These are phyloP conservation scores for Lactarius hatsudake DNA, from an alignment of 768 basidiomycete genomes.

Conservation along the genomic window DNA sequence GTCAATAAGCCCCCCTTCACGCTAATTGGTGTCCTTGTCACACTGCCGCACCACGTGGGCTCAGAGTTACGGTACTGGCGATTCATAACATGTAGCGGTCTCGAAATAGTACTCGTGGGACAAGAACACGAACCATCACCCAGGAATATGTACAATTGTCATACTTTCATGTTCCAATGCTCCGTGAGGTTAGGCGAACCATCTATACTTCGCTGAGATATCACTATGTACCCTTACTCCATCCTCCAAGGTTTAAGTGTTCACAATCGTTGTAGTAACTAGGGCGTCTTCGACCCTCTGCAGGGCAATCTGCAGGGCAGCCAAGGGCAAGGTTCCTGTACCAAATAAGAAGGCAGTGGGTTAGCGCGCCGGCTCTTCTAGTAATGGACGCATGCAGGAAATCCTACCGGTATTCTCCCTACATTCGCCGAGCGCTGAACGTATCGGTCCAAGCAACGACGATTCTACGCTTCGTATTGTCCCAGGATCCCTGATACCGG, in stretches of 20 bases:
- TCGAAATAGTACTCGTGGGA: background rate
- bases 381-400: constrained; percentile 9
- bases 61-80: background rate
- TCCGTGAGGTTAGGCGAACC: background rate
- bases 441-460: constrained; percentile 18
- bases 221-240: background rate
- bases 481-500: constrained; percentile 32
- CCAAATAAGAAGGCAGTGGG: constrained; percentile 24
- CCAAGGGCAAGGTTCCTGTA: constrained; percentile 25
- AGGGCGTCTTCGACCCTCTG: constrained; percentile 27
- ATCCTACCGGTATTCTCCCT: constrained; percentile 1
- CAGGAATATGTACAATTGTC: background rate
- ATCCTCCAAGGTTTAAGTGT: background rate
- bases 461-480: constrained; percentile 15
- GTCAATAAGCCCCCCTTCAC: background rate
- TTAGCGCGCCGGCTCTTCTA: background rate
- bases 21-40: constrained; percentile 10
- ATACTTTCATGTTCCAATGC: background rate
- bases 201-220: background rate
- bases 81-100: background rate
- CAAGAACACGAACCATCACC: background rate
- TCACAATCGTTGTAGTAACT: background rate
- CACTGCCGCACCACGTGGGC: background rate
- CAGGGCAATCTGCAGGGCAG: constrained; percentile 24
- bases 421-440: constrained; percentile 17